phyloP scores from a whole-genome alignment of 208 protist species.

The Trypanosomatidae sp. region DNA sequence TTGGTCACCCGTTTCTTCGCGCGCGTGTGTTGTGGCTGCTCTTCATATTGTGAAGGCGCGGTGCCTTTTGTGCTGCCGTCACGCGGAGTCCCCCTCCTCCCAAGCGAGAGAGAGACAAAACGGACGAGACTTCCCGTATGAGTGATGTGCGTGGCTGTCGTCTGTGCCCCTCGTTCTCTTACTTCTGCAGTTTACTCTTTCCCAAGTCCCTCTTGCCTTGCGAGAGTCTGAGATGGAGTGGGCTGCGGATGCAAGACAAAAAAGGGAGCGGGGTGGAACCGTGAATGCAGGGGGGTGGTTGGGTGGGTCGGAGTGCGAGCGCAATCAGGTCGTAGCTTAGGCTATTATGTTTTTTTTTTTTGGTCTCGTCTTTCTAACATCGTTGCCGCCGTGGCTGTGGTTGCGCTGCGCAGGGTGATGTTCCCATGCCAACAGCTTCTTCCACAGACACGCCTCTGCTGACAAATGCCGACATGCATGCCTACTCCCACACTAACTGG shows the following conservation, averaged over 20 bases:
- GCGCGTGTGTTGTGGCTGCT: not conserved
- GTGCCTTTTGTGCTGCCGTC: not conserved
- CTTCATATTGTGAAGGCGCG: not conserved
- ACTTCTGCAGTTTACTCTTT: not conserved
- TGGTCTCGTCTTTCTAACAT: not conserved
- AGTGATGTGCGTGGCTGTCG: not conserved
- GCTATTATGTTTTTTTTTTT: not conserved
- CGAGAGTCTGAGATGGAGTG: not conserved
- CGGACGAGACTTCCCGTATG: not conserved
- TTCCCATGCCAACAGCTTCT: not conserved
- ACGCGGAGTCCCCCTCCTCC: not conserved
- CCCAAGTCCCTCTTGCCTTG: not conserved
- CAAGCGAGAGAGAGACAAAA: not conserved
- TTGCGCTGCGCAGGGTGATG: too few relatives aligned
- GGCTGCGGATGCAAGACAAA: not conserved
- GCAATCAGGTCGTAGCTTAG: not conserved
- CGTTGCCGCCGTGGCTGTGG: not conserved
- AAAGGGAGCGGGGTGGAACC: not conserved
- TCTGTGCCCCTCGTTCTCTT: not conserved
- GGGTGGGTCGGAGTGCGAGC: not conserved
- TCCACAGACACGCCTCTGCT: not conserved
- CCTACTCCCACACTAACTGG: not conserved
- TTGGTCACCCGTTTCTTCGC: not conserved
- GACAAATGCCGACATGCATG: not conserved
- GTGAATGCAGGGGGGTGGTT: not conserved